phyloP scores from a whole-genome alignment of 495 filamentous ascomycete genomes.

The Neurospora intermedia region DNA sequence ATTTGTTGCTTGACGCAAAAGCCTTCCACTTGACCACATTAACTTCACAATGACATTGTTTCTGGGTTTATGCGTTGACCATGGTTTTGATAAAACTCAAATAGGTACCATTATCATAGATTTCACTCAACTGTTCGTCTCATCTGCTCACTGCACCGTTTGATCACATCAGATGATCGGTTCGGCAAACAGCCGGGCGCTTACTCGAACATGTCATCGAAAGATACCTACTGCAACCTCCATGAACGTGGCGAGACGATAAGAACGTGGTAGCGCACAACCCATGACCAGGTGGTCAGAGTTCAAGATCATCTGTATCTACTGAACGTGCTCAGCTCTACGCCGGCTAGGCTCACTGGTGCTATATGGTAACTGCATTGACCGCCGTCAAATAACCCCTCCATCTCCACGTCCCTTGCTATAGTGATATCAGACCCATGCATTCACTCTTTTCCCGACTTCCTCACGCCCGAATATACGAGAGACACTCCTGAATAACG shows the following conservation, averaged over 20 bases:
- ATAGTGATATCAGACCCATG: not conserved
- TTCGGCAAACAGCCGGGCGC: not conserved
- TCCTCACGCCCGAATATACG: conserved; percentile 11
- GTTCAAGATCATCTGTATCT: not conserved
- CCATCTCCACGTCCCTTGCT: not conserved
- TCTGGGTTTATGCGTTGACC: not conserved
- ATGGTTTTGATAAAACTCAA: not conserved
- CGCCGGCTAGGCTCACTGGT: not conserved
- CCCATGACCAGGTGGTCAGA: no score
- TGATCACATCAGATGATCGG: not conserved
- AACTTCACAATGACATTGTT: not conserved
- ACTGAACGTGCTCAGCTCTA: not conserved
- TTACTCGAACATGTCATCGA: not conserved
- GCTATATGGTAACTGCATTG: not conserved
- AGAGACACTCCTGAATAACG: conserved; percentile 48
- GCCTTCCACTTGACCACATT: not conserved
- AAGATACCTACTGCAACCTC: not conserved
- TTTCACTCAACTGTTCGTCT: not conserved
- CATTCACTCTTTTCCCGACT: not conserved
- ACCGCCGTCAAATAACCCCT: not conserved
- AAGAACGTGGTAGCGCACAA: no score
- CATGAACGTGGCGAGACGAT: not conserved
- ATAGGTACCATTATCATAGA: not conserved
- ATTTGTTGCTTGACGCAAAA: no score
- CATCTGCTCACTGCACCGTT: not conserved